phyloP scores from a whole-genome alignment of 1,284 basidiomycete genomes.

The Fomitopsis betulina region DNA sequence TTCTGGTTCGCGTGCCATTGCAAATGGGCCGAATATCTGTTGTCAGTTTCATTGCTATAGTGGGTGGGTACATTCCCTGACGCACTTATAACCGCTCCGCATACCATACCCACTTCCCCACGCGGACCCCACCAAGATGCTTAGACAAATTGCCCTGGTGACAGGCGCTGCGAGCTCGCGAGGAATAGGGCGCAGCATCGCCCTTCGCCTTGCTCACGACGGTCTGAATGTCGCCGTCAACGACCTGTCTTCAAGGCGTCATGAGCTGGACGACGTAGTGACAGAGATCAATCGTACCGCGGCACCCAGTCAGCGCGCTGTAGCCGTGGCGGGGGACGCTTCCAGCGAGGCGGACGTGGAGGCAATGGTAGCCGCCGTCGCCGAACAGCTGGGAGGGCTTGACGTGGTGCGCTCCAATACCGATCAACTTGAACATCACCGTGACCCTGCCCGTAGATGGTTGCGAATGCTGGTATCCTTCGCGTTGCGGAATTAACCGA shows the following conservation, averaged over 20 bases:
- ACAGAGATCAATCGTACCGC: conserved; percentile 11
- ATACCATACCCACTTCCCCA: too few relatives aligned
- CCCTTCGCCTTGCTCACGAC: conserved; percentile 34
- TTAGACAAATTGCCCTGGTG: conserved; percentile 21
- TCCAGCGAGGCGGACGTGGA: conserved; percentile 22
- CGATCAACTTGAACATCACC: not conserved
- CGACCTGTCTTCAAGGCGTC: conserved; percentile 26
- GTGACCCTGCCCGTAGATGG: conserved; percentile 15
- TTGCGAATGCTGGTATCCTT: conserved; percentile 23
- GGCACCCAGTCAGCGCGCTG: conserved; percentile 8
- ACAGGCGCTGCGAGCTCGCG: conserved; percentile 27
- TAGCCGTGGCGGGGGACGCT: conserved; percentile 19
- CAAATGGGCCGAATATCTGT: too few relatives aligned
- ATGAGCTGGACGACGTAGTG: conserved; percentile 13
- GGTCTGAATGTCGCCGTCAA: conserved; percentile 34
- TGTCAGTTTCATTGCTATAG: too few relatives aligned
- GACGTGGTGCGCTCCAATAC: conserved; percentile 19
- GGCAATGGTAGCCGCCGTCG: conserved; percentile 18
- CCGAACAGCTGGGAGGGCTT: conserved; percentile 19
- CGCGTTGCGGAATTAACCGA: not conserved
- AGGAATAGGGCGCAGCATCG: conserved; percentile 36
- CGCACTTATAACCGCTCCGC: too few relatives aligned
- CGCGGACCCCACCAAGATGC: too few relatives aligned
- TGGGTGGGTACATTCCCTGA: too few relatives aligned
- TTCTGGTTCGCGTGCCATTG: too few relatives aligned